Base-by-base conservation (phyloP, 2,329 filamentous ascomycete genomes). In the Ophiocordyceps unilateralis region DNA sequence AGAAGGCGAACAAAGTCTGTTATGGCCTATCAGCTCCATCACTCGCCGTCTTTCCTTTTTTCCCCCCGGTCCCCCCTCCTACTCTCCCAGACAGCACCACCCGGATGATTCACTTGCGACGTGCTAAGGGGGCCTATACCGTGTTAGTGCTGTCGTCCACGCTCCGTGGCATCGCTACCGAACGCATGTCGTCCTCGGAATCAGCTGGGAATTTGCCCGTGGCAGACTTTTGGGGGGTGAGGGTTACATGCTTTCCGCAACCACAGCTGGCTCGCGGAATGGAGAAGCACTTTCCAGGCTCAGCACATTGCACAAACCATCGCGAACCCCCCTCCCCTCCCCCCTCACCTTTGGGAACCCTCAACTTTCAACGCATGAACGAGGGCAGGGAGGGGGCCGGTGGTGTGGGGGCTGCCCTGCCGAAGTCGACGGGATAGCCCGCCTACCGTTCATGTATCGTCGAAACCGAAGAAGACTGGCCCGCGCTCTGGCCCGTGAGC, bases 11-110 rank as follows among this genome's bases (percentile, higher is more conserved):
- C 39, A 40, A 9, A 38, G 36, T 19, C 17, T 28, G 41, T 15
- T 37, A 26, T 21, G 38, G 42, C 40, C 40, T 22, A 15, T 28
- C 32, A 39, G 36, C 19, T 39, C 36, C 26, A 39, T 26, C 41
- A 22, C 34, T 43, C 41, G 12, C 30, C 42, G 22, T 43, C 26
- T 43, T 48, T 49, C 34, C 49, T 49, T 50, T 49, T 49, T 48
- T 43, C 15, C 22, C 39, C 22, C 5, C 15, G 19, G 10, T n/a
- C 17, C 39, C 22, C 23, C 15, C 22, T 40, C n/a, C n/a, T 23
- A 24, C 22, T 40, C 43, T 43, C 45, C 28, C 42, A 47, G 43
- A 49, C 48, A 47, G 20, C 26, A 21, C 39, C 37, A 20, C 42
- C 34, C 39, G 41, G 10, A 30, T 48, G 48, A 46, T 48, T 43